Conservation (phyloP, 148 eudicot genomes). For the Arctostaphylos glauca region DNA sequence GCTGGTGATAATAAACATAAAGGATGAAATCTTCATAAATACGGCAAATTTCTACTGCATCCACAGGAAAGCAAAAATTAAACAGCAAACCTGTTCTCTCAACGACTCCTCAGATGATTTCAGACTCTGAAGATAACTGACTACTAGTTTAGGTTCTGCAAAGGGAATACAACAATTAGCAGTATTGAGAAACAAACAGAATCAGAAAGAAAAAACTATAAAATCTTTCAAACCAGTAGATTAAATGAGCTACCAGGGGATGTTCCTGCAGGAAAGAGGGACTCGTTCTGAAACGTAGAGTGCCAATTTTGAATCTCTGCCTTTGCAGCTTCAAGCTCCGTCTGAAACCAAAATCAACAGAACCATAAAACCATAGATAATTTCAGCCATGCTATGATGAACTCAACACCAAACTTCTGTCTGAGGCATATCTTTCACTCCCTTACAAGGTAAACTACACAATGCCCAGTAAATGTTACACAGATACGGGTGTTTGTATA, state of each 20-base stretch:
- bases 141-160: conserved; percentile 75
- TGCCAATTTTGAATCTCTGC: conserved; percentile 90
- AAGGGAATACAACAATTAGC: conserved; percentile 14
- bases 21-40: background rate
- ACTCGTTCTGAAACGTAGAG: conserved; percentile 76
- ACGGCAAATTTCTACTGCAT: background rate
- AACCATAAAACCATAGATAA: background rate
- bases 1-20: conserved; percentile 38
- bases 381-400: background rate
- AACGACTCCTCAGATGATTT: conserved; percentile 86
- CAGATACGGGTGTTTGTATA: no score
- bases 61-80: conserved; percentile 1
- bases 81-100: conserved; percentile 72
- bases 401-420: background rate
- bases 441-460: background rate
- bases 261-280: conserved; percentile 66
- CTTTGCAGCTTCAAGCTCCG: conserved; percentile 78
- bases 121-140: conserved; percentile 68
- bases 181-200: background rate
- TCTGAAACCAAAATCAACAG: conserved; percentile 40
- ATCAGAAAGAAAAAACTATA: background rate
- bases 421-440: background rate
- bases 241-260: conserved; percentile 54
- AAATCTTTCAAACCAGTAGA: background rate
- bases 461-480: background rate